Base-by-base conservation (phyloP, 2,329 filamentous ascomycete genomes). In the Fusarium robinianum region DNA sequence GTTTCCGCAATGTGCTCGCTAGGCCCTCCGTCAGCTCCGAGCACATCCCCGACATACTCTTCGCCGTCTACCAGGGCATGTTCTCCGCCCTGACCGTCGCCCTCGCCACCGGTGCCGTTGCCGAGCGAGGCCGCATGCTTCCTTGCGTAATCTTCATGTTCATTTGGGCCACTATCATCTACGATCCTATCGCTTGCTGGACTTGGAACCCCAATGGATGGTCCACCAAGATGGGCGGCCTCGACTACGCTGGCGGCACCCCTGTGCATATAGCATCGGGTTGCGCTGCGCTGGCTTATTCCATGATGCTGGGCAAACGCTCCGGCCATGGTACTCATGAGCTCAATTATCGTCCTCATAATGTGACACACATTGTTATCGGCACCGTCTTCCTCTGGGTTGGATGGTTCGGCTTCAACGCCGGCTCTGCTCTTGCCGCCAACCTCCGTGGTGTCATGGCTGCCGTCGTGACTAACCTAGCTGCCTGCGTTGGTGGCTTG, bases 321-420 rank as follows among this genome's bases (percentile, higher is more conserved):
- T 78, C 84, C 49, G 90, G 90, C 15, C 88, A 95, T 66, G 88
- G 88, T 35, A 95, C 89, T 18, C 85, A 90, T 64, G 88, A 92
- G 67, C 77, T 95, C 60, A 95, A 95, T 72, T 95, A 92, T 69
- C 86, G 90, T 36, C 90, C 90, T 8, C 90, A 96, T 74, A 95
- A 95, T 61, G 89, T 95, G 32, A 94, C 90, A 4, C 88, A 95
- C 67, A 90, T 96, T 57, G 89, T 95, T 38, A 87, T 95, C 42
- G 90, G 90, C 19, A 95, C 90, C 3, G 89, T 95, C 32, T 95
- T 96, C 72, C 83, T 96, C 11, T 96, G 90, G 90, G 87, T 95
- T 11, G 90, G 90, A 40, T 96, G 90, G 90, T 95, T 95, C 63
- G 90, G 90, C 33, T 96, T 96, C 81, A 96, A 95, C 61, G 89